Evolutionary conservation across 495 filamentous ascomycete genomes (phyloP), one percentile per base, ranked within the genome.

Genomic region (Podospora sp.): DNA sequence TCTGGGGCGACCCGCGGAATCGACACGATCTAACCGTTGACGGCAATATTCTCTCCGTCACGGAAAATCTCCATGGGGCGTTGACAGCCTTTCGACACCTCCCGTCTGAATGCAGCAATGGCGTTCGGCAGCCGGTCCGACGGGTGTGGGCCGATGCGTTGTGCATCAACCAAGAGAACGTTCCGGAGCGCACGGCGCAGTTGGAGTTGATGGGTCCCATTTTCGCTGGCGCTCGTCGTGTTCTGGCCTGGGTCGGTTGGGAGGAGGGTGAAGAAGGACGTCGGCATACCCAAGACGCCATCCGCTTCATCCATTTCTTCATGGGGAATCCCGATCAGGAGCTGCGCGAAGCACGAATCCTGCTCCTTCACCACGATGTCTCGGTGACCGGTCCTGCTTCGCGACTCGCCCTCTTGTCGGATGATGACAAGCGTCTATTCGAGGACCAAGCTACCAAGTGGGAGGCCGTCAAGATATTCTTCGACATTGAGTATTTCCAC

Each of bases 121-220:
- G 40, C 16, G 4, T 18, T 6, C 5, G 5, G 9, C 40, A 18
- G 16, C 65, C 66, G 46, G 60, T 60, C 24, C 67, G 67, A 11
- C 49, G 65, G 29, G 60, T 78, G 11, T 80, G 78, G 78, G 76
- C 75, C 53, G 76, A 77, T 60, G 76, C 77, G 36, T 64, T 79
- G 40, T 79, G 77, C 58, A 76, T 79, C 63, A 76, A 79, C 65
- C 76, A 79, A 58, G 65, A 74, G 12, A 72, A 79, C 59, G 27
- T 67, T 14, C 35, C 65, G 8, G 78, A 80, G 67, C 77, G 77
- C 40, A 68, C 67, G 12, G 65, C 70, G 11, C 77, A 80, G 59
- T 68, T 80, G n/a, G 69, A 69, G 57, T 69, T 79, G 63, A 79
- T 80, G 78, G 69, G 68, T 26, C 69, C 58, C 52, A 75, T 81